These are phyloP conservation scores for Stephanocyclus meneghinianus DNA, from an alignment of 352 stramenopile species.

Conservation along the genomic window DNA sequence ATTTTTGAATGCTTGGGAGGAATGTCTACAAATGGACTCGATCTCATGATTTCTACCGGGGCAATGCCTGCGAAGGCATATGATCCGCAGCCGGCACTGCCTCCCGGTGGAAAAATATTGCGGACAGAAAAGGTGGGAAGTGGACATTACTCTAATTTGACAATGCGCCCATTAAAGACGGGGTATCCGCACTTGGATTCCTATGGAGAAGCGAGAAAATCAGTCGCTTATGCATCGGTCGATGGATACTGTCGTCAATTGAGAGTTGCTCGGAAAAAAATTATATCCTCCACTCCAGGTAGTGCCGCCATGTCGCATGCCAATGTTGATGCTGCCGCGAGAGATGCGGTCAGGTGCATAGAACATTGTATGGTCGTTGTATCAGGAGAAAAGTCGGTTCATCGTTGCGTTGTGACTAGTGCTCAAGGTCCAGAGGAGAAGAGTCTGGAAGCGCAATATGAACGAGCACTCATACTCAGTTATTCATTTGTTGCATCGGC, in stretches of 20 bases:
- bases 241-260: constrained; percentile 72
- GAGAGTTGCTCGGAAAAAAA: constrained; percentile 68
- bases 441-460: constrained; percentile 31
- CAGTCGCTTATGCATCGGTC: constrained; percentile 61
- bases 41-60: not conserved
- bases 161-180: constrained; percentile 56
- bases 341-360: constrained; percentile 79
- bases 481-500: constrained; percentile 70
- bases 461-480: constrained; percentile 44
- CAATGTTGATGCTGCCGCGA: constrained; percentile 66
- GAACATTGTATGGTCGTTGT: constrained; percentile 81
- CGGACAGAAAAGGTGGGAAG: constrained; percentile 79
- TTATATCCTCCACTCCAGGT: constrained; percentile 7
- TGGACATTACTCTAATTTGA: constrained; percentile 63
- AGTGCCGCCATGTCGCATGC: constrained; percentile 18
- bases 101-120: constrained; percentile 57
- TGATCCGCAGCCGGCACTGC: constrained; percentile 22
- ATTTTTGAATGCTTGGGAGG: constrained; percentile 80
- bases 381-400: constrained; percentile 77
- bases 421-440: constrained; percentile 47
- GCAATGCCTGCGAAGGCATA: not conserved
- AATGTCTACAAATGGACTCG: constrained; percentile 23
- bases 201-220: constrained; percentile 69
- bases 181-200: constrained; percentile 80
- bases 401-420: constrained; percentile 66